Conservation (phyloP, 345 rosid species). For the Brassica carinata region DNA sequence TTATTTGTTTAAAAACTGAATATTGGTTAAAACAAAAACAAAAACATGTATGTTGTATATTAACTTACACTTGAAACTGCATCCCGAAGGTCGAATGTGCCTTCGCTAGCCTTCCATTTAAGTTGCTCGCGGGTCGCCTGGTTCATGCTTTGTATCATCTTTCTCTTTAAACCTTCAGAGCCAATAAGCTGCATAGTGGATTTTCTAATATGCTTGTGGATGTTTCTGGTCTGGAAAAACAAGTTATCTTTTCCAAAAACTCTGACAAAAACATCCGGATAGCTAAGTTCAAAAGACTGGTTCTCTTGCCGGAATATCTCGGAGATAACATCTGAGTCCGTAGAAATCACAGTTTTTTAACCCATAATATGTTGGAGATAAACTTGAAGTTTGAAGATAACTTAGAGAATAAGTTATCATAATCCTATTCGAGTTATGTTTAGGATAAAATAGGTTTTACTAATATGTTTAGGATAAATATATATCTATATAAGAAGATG, state of each 20-base stretch:
- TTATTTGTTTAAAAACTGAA: background rate
- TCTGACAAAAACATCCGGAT: conserved; percentile 9
- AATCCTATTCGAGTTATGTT: too few relatives aligned
- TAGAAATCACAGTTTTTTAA: conserved; percentile 7
- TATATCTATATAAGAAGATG: too few relatives aligned
- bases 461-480: too few relatives aligned
- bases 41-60: background rate
- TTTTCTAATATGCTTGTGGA: conserved; percentile 42
- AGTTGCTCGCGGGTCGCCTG: conserved; percentile 21
- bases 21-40: background rate
- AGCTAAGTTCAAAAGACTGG: background rate
- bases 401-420: too few relatives aligned
- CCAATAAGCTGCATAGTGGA: conserved; percentile 39
- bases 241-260: conserved; percentile 22
- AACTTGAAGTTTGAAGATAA: too few relatives aligned
- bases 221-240: conserved; percentile 20
- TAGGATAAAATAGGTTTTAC: too few relatives aligned
- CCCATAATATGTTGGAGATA: background rate
- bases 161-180: conserved; percentile 33
- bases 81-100: background rate
- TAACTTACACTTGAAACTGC: conserved; percentile 2
- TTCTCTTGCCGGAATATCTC: conserved; percentile 21
- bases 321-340: background rate
- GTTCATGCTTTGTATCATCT: conserved; percentile 32
- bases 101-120: conserved; percentile 29